A percentile compares a stretch with the other conserved stretches of the same genome.
Conservation (phyloP, 2,329 filamentous ascomycete species). For the Trichoderma simmonsii region DNA sequence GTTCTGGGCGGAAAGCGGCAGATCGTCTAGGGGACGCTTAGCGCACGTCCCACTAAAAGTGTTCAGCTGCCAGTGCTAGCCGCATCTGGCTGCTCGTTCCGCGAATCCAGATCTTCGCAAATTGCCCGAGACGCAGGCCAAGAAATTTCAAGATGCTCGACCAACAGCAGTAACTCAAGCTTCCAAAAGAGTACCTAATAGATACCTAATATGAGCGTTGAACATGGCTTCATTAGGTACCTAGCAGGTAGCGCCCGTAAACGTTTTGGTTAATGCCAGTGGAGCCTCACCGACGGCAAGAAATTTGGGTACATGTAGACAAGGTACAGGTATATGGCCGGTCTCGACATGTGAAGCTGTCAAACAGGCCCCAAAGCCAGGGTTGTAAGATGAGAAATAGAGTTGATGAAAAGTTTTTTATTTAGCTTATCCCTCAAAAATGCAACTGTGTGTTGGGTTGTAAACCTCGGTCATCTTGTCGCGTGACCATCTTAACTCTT, state of each 20-base stretch:
- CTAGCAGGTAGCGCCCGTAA: background rate
- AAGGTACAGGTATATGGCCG: background rate
- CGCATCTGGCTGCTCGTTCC: background rate
- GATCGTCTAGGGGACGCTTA: background rate
- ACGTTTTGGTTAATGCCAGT: background rate
- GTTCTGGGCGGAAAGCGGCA: background rate
- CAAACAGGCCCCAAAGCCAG: background rate
- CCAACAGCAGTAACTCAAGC: background rate
- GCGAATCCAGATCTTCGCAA: background rate
- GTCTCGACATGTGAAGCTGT: background rate
- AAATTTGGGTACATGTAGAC: background rate
- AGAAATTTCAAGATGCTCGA: background rate
- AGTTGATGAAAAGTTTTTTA: background rate
- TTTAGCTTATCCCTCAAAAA: background rate
- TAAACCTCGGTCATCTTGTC: background rate
- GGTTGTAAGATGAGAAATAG: background rate
- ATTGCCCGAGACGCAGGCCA: background rate
- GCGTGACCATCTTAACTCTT: background rate
- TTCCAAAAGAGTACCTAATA: background rate
- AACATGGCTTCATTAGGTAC: background rate
- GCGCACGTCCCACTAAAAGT: background rate
- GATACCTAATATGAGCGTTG: background rate
- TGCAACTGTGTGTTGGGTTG: background rate
- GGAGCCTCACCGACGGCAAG: background rate
- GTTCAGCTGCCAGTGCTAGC: background rate